These are phyloP conservation scores for Brassica carinata DNA, from an alignment of 345 rosid genomes.

Conservation along the genomic window DNA sequence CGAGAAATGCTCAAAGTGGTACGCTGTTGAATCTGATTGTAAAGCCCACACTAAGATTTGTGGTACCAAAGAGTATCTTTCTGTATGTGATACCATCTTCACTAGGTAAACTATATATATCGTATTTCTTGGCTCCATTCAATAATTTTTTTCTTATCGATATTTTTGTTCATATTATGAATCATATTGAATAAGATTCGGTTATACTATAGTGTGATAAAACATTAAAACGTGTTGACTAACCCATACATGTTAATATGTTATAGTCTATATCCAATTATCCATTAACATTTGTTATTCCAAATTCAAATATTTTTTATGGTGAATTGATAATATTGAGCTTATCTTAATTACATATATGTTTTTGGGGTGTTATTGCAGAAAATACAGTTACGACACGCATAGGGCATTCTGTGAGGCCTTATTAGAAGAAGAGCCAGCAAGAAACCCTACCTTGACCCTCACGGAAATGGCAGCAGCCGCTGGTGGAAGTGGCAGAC, in stretches of 20 bases:
- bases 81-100: conserved; percentile 81
- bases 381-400: conserved; percentile 82
- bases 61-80: conserved; percentile 60
- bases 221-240: not conserved
- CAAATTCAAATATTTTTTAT: conserved; percentile 1
- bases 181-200: not conserved
- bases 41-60: conserved; percentile 82
- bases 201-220: not conserved
- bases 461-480: conserved; percentile 42
- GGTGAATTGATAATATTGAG: not conserved
- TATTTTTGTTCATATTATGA: not conserved
- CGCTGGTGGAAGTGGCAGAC: conserved; percentile 8
- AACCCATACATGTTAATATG: not conserved
- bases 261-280: not conserved
- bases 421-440: conserved; percentile 66
- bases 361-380: conserved; percentile 27
- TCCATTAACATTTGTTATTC: not conserved
- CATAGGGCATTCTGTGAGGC: conserved; percentile 88
- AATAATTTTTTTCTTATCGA: not conserved
- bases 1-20: conserved; percentile 68
- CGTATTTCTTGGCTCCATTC: conserved; percentile 3
- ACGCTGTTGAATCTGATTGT: conserved; percentile 85
- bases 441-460: conserved; percentile 42
- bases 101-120: conserved; percentile 54
- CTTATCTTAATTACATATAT: not conserved